Base-by-base conservation (phyloP, 1,139 yeast species). In the Nadsonia starkeyi-henricii region DNA sequence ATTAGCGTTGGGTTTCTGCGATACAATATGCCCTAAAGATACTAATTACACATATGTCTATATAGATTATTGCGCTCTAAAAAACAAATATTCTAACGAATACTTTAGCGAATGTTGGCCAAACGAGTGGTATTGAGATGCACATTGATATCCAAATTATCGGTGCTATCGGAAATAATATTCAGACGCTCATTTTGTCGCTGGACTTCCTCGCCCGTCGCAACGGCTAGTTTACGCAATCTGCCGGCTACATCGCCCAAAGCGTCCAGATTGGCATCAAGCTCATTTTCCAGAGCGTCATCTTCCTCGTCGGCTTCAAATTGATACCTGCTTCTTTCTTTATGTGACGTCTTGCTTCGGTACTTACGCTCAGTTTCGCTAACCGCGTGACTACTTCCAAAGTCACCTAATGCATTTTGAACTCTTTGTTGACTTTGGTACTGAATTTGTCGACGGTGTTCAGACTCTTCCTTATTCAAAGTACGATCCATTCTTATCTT, bases 401-500 rank as follows among this genome's bases (percentile, higher is more conserved):
- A 66, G 17, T 68, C 67, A 49, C 64, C 54, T 57, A 72, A 57
- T 45, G 68, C 72, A 45, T 55, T 58, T 45, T 70, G 71, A 41
- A 77, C 72, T 42, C 82, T 71, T 50, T 70, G 71, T 43, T 76
- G 74, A 8, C 79, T 70, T 44, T 68, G 68, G 42, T 68, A 66
- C 37, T 75, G 67, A 23, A 61, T 65, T 42, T 65, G 62, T 45
- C 75, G 68, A 47, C 73, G 71, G 44, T 65, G 64, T 53, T 76
- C 78, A 39, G 66, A 59, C 48, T 57, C 60, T 21, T 53, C 52
- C 52, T 66, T 69, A 47, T 81, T 89, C 58, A 75, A 77, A 36
- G 77, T 72, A 57, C 84, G 77, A 47, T 81, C 78, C n/a, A 73
- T 67, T 58, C 82, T 78, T 54, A 88, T 72, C 51, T 72, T 72